Conservation (phyloP, 345 rosid genomes). For the Boechera retrofracta region DNA sequence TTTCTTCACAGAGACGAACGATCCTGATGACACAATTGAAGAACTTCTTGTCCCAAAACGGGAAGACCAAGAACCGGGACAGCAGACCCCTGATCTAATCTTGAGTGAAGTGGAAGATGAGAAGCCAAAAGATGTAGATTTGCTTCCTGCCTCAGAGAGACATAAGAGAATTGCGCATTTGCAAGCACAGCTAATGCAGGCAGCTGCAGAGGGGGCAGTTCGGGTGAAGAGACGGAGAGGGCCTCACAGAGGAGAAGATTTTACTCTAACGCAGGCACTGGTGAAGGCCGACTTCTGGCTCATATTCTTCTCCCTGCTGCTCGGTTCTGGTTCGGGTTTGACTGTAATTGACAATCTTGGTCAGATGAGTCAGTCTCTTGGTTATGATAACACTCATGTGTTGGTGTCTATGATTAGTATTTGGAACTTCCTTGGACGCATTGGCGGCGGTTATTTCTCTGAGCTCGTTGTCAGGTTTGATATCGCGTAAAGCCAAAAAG, state of each 20-base stretch:
- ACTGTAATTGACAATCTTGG: constrained; percentile 98
- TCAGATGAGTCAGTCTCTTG: constrained; percentile 92
- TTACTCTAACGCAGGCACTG: constrained; percentile 85
- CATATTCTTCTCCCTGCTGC: constrained; percentile 78
- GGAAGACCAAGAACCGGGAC: constrained; percentile 58
- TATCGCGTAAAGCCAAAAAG: not conserved
- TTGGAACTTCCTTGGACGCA: constrained; percentile 97
- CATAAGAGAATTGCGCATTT: constrained; percentile 80
- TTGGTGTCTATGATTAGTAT: constrained; percentile 97
- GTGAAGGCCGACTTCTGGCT: constrained; percentile 97
- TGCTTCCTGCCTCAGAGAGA: constrained; percentile 86
- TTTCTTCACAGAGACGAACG: constrained; percentile 52
- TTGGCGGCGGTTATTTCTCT: constrained; percentile 96
- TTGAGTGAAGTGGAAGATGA: constrained; percentile 96
- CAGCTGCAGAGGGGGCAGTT: constrained; percentile 94
- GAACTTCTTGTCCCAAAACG: constrained; percentile 63
- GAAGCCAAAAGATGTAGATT: constrained; percentile 84
- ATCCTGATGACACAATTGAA: constrained; percentile 57
- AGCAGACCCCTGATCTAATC: constrained; percentile 52
- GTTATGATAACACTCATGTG: constrained; percentile 80
- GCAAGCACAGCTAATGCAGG: constrained; percentile 78
- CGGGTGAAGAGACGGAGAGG: constrained; percentile 82
- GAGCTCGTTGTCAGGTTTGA: constrained; percentile 84
- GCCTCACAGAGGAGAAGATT: constrained; percentile 92
- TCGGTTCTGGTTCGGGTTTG: constrained; percentile 97